These are phyloP conservation scores for Ceratocystis papillata DNA, from an alignment of 2,329 filamentous ascomycete genomes.

Conservation along the genomic window DNA sequence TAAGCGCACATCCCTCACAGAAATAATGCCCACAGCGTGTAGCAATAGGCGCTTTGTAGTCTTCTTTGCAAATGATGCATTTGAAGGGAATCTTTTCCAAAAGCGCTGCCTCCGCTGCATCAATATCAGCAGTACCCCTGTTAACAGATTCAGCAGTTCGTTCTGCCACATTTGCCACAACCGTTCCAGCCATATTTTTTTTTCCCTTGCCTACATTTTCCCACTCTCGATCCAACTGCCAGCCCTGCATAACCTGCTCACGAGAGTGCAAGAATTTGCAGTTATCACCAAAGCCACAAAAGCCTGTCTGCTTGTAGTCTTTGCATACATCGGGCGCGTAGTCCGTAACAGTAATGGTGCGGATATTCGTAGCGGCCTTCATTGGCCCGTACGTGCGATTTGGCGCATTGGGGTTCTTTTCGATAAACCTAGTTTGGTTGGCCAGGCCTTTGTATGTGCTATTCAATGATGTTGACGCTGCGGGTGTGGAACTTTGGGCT, in stretches of 20 bases:
- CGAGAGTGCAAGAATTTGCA: constrained; percentile 73
- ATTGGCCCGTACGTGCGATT: constrained; percentile 66
- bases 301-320: constrained; percentile 75
- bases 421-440: constrained; percentile 62
- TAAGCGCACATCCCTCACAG: constrained; percentile 79
- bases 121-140: constrained; percentile 34
- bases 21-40: constrained; percentile 96
- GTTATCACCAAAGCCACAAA: constrained; percentile 53
- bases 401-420: constrained; percentile 67
- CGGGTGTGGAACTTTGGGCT: constrained; percentile 31
- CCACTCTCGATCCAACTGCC: constrained; percentile 93
- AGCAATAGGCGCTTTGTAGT: constrained; percentile 69
- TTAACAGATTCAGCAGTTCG: constrained; percentile 27
- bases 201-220: constrained; percentile 68
- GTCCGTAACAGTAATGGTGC: constrained; percentile 81
- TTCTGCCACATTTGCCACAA: constrained; percentile 50
- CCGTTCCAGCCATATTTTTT: constrained; percentile 49
- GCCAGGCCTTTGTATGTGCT: constrained; percentile 69
- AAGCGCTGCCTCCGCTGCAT: constrained; percentile 53
- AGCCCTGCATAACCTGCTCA: constrained; percentile 78
- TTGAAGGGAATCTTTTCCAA: constrained; percentile 79
- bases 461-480: constrained; percentile 26
- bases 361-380: constrained; percentile 79
- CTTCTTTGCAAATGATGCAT: constrained; percentile 72
- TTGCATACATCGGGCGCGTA: constrained; percentile 92